Base-by-base conservation (phyloP, 2,329 filamentous ascomycete genomes). In the Trichoderma harzianum region DNA sequence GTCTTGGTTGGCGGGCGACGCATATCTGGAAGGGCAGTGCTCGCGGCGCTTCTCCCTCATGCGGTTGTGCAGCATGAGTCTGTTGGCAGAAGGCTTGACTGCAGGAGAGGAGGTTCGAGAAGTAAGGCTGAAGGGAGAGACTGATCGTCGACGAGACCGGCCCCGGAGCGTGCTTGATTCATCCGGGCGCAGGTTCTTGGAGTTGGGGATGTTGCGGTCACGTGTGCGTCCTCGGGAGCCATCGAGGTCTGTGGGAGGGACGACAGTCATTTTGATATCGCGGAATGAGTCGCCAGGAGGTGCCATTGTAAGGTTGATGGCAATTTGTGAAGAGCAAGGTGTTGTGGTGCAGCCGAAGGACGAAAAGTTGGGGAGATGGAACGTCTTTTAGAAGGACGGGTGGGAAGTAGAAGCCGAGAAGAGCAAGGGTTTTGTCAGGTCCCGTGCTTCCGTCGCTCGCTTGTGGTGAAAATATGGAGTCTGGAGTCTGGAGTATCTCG, bases 121-220 rank as follows among this genome's bases (percentile, higher is more conserved):
- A 69, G 78, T 73, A 43, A 77, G 75, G 63, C 72, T 76, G 72
- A 77, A 74, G 18, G 81, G 82, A 5, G 82, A 84, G 14, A 79
- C 78, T 18, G 82, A 82, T 63, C 82, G 80, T 16, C 80, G 79
- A 32, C 81, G 82, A 67, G 82, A 83, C 53, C 82, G 80, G 55
- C 82, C 82, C 67, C 82, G 80, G 34, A 84, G 78, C 7, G 81
- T 84, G 80, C 82, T 84, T 21, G 82, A 83, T 66, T 83, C 82
- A 36, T 83, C 82, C 6, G 81, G 74, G 39, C 80, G 80, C 58
- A 80, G 76, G 58, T 78, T 74, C 65, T 78, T 78, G 68, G 78
- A 73, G 47, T 81, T 78, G 57, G 78, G 81, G 43, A 78, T 77
- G 76, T 81, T 83, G 71, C 82, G 80, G 72, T 82, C 80, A 73